A percentile compares a stretch with the other conserved stretches of the same genome.
phyloP scores from a whole-genome alignment of 306 rosid genomes.

The Cicer judaicum region DNA sequence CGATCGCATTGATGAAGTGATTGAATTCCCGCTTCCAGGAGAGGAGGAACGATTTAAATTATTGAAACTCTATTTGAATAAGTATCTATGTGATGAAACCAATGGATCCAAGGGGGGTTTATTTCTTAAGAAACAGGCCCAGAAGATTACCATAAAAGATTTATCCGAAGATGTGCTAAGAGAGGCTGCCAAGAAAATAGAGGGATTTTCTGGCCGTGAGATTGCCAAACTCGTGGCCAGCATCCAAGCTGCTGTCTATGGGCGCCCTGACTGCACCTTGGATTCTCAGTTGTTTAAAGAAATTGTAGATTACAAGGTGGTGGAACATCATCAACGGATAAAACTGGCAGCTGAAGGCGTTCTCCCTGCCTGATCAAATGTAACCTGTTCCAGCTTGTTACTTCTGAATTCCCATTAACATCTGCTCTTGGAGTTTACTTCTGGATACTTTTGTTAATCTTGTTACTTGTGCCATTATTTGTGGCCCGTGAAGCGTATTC shows the following conservation, averaged over 20 bases:
- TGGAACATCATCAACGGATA: constrained; percentile 86
- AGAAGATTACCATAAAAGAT: constrained; percentile 64
- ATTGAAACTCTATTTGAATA: constrained; percentile 79
- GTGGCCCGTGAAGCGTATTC: constrained; percentile 34
- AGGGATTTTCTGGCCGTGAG: constrained; percentile 98
- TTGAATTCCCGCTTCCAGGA: constrained; percentile 93
- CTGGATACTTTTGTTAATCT: neutral
- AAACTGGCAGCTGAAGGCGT: constrained; percentile 86
- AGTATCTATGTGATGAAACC: constrained; percentile 64
- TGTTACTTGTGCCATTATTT: constrained; percentile 13
- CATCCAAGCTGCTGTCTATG: constrained; percentile 97
- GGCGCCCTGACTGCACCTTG: constrained; percentile 82
- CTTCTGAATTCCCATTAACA: constrained; percentile 3
- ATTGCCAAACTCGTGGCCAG: constrained; percentile 94
- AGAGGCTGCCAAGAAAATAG: constrained; percentile 84
- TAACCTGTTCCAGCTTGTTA: constrained; percentile 14
- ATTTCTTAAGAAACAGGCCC: constrained; percentile 60
- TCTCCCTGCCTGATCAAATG: constrained; percentile 45
- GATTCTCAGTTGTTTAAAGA: constrained; percentile 76
- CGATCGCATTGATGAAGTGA: constrained; percentile 95
- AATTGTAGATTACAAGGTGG: constrained; percentile 90
- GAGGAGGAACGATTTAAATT: constrained; percentile 88
- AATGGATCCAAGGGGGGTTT: constrained; percentile 55
- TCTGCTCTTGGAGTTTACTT: neutral
- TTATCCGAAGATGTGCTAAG: constrained; percentile 69